Evolutionary conservation across 2,329 filamentous ascomycete species (phyloP).

Genomic region (Calonectria pseudoturangicola): DNA sequence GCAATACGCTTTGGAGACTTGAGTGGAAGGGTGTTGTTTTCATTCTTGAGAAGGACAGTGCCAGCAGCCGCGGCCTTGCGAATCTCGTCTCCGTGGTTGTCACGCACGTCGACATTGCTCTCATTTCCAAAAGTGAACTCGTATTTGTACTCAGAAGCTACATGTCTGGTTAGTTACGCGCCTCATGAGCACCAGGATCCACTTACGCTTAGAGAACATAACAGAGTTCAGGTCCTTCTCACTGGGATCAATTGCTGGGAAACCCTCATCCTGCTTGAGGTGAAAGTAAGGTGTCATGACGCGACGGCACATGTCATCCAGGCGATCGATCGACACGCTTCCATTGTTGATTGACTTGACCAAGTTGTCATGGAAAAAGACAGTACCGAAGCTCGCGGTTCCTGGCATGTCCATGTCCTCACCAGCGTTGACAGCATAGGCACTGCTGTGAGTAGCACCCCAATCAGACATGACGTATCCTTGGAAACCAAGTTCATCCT

Average conservation of each 20-base stretch:
- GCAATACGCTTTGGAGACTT: conserved; percentile 72
- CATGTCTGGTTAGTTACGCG: background rate
- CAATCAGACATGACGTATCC: conserved; percentile 67
- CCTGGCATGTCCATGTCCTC: conserved; percentile 72
- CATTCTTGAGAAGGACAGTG: conserved; percentile 84
- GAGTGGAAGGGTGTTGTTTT: conserved; percentile 74
- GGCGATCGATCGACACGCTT: background rate
- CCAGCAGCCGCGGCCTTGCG: conserved; percentile 72
- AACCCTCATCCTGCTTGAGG: conserved; percentile 64
- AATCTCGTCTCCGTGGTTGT: conserved; percentile 71
- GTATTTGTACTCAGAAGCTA: conserved; percentile 56
- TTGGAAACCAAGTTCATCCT: conserved; percentile 69
- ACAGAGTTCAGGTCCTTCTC: background rate
- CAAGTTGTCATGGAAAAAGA: conserved; percentile 11
- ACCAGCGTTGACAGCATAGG: conserved; percentile 65
- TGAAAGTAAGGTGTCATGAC: conserved; percentile 14
- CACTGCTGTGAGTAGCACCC: conserved; percentile 62
- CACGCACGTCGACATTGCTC: conserved; percentile 61
- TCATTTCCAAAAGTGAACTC: conserved; percentile 24
- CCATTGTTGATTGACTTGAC: conserved; percentile 19
- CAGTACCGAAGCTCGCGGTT: background rate
- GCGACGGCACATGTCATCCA: conserved; percentile 16
- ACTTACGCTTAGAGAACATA: conserved; percentile 10
- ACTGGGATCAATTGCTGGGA: conserved; percentile 62
- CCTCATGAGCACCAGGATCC: fast-evolving